phyloP scores from a whole-genome alignment of 2,329 filamentous ascomycete species.

The Trichoderma sp. region DNA sequence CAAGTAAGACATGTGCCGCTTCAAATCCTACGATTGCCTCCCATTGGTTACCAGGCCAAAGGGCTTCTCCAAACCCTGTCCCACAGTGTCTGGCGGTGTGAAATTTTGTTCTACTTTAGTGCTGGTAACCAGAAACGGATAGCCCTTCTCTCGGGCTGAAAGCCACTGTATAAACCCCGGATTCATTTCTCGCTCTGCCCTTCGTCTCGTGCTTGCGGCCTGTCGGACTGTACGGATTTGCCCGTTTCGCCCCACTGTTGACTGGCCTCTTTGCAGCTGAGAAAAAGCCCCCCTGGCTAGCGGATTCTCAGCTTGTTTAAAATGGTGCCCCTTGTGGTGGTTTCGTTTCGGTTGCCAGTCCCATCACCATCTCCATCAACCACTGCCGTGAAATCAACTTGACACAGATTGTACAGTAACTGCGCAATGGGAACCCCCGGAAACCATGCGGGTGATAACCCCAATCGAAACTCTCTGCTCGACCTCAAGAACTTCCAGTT shows the following conservation, averaged over 20 bases:
- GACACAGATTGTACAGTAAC: neutral
- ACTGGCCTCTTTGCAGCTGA: slow-evolving; percentile 1
- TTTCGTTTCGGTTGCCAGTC: neutral
- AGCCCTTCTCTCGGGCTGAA: neutral
- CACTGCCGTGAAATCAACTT: neutral
- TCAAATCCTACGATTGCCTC: neutral
- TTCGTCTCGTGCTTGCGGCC: neutral
- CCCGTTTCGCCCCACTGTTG: neutral
- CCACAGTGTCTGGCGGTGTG: neutral
- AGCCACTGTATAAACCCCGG: neutral
- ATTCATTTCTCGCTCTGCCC: neutral
- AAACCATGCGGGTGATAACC: neutral
- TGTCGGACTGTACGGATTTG: neutral
- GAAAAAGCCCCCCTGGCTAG: neutral
- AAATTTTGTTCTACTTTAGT: neutral
- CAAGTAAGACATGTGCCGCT: neutral
- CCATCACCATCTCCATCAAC: neutral
- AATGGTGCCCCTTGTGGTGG: neutral
- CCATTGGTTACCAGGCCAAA: slow-evolving; percentile 12
- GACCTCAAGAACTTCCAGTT: slow-evolving; percentile 30
- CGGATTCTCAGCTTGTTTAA: slow-evolving; percentile 1
- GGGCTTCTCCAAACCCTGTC: neutral
- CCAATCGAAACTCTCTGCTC: neutral
- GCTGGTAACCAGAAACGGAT: neutral
- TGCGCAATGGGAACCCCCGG: neutral